Conservation (phyloP, 2,329 filamentous ascomycete genomes). For the Coniochaeta ligniaria region DNA sequence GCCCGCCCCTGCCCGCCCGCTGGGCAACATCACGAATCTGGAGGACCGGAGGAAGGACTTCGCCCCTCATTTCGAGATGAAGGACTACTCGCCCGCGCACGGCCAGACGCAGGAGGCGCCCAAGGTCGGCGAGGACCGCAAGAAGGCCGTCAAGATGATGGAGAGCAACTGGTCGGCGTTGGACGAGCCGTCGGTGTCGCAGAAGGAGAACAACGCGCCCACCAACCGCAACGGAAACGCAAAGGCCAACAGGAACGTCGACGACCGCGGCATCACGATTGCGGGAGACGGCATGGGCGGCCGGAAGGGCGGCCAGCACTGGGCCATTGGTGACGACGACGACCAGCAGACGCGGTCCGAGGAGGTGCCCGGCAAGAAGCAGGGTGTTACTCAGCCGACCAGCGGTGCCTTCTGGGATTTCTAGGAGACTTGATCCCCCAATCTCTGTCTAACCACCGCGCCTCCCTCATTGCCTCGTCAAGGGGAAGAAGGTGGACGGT, state of each 20-base stretch:
- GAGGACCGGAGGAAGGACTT: conserved; percentile 71
- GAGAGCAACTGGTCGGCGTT: conserved; percentile 54
- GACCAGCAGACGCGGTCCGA: conserved; percentile 32
- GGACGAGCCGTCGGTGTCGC: conserved; percentile 39
- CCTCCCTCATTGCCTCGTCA: too few relatives aligned
- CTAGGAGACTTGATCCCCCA: conserved; percentile 16
- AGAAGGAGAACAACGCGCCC: conserved; percentile 44
- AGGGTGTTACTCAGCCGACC: conserved; percentile 23
- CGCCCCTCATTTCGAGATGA: conserved; percentile 68
- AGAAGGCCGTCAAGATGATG: conserved; percentile 69
- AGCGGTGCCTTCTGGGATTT: conserved; percentile 39
- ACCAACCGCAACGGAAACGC: conserved; percentile 1
- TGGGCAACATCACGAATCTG: conserved; percentile 65
- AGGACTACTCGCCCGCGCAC: conserved; percentile 54
- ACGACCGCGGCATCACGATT: conserved; percentile 37
- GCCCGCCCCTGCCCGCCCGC: conserved; percentile 32
- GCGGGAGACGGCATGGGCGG: conserved; percentile 62
- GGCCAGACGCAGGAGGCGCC: conserved; percentile 14
- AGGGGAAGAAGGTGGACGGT: background rate
- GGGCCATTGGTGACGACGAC: conserved; percentile 47
- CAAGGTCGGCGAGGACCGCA: conserved; percentile 46
- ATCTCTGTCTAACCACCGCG: too few relatives aligned
- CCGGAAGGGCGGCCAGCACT: conserved; percentile 45
- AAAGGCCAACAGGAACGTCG: conserved; percentile 32
- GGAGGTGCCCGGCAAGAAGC: conserved; percentile 30